Percentiles rank a stretch among this genome's conserved stretches.
Evolutionary conservation across 192 early-diverging fungal genomes (phyloP).

Genomic region (Gaertneriomyces sp.): DNA sequence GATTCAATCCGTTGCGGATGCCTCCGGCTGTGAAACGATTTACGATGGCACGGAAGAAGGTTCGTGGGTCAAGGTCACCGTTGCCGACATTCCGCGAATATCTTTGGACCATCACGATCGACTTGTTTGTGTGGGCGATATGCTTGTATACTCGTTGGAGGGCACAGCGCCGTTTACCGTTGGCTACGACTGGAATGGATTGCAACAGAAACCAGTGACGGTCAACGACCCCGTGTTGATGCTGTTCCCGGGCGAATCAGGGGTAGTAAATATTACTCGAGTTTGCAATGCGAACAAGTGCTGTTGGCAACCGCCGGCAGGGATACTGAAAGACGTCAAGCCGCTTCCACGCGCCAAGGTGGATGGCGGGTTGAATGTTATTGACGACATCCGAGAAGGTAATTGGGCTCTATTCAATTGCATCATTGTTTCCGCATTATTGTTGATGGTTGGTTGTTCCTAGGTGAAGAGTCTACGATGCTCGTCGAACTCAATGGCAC

Average conservation of each 20-base stretch:
- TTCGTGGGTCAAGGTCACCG: constrained; percentile 25
- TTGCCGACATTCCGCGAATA: constrained; percentile 50
- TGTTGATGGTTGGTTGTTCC: constrained; percentile 13
- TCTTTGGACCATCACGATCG: constrained; percentile 16
- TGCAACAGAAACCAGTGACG: constrained; percentile 21
- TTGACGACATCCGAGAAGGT: constrained; percentile 67
- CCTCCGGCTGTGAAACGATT: constrained; percentile 36
- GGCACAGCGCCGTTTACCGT: constrained; percentile 65
- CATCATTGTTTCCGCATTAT: neutral
- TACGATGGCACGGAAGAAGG: constrained; percentile 2
- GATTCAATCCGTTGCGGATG: constrained; percentile 37
- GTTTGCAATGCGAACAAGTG: constrained; percentile 65
- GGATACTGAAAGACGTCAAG: constrained; percentile 48
- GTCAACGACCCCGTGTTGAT: constrained; percentile 58
- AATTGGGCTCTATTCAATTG: constrained; percentile 12
- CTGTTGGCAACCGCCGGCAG: constrained; percentile 47
- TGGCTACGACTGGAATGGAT: constrained; percentile 49
- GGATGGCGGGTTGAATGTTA: constrained; percentile 59
- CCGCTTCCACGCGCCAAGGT: constrained; percentile 60
- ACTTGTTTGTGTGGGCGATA: constrained; percentile 62
- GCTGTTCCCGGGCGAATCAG: constrained; percentile 54
- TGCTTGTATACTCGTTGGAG: constrained; percentile 61
- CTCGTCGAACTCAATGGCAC: constrained; percentile 57
- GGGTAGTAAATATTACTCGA: constrained; percentile 50
- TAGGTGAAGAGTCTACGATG: constrained; percentile 53